phyloP scores from a whole-genome alignment of 2,329 filamentous ascomycete genomes.

The Nemania sp. region DNA sequence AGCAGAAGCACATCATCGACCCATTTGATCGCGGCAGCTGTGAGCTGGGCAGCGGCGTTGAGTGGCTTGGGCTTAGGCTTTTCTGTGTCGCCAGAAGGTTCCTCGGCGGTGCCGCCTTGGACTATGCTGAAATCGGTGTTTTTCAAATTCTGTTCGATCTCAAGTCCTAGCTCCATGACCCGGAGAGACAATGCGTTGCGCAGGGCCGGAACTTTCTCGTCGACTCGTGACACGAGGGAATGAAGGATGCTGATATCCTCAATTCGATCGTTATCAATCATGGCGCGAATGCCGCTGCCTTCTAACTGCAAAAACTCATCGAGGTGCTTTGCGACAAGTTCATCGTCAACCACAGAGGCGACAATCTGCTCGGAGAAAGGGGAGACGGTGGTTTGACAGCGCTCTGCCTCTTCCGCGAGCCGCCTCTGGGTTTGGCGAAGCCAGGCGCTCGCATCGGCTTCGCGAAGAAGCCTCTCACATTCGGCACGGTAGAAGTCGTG shows the following conservation, averaged over 20 bases:
- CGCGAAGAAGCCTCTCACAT: conserved; percentile 71
- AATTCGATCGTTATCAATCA: conserved; percentile 87
- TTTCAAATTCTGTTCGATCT: conserved; percentile 73
- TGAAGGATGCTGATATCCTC: conserved; percentile 83
- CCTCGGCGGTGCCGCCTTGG: conserved; percentile 39
- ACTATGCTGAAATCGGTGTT: conserved; percentile 56
- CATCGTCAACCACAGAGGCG: conserved; percentile 73
- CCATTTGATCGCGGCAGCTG: conserved; percentile 88
- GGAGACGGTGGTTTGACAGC: conserved; percentile 82
- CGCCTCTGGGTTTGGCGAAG: conserved; percentile 74
- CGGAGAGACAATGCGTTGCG: conserved; percentile 72
- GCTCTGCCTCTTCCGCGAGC: conserved; percentile 77
- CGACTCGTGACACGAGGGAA: conserved; percentile 75
- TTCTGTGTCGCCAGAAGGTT: conserved; percentile 53
- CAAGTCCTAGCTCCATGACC: conserved; percentile 76
- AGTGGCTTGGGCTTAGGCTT: conserved; percentile 54
- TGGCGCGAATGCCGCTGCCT: conserved; percentile 78
- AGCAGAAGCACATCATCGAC: conserved; percentile 85
- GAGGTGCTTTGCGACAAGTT: conserved; percentile 78
- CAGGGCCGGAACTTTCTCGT: conserved; percentile 71
- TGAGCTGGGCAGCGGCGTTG: conserved; percentile 73
- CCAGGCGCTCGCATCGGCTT: conserved; percentile 81
- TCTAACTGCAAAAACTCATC: conserved; percentile 83
- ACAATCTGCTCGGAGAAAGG: conserved; percentile 73
- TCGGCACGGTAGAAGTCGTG: conserved; percentile 75